phyloP scores from a whole-genome alignment of 2,329 filamentous ascomycete genomes.

The Diplocarpon rosae region DNA sequence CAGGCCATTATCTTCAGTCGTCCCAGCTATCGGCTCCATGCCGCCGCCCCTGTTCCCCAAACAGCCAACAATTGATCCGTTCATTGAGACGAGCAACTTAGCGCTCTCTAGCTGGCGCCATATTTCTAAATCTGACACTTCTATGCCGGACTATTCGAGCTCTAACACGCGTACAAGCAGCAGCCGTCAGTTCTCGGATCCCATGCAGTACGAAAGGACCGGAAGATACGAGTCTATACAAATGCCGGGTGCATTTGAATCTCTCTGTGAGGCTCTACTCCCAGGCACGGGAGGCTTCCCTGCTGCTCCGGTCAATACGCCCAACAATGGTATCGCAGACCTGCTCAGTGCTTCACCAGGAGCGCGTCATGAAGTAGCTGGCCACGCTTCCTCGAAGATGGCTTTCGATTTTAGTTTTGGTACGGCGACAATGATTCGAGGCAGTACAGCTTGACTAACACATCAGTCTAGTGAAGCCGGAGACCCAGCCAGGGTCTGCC shows the following conservation, averaged over 20 bases:
- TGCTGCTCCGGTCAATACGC: slow-evolving; percentile 20
- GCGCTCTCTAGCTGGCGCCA: slow-evolving; percentile 24
- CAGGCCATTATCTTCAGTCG: slow-evolving; percentile 11
- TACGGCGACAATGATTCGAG: background rate
- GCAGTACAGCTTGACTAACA: background rate
- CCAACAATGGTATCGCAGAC: slow-evolving; percentile 12
- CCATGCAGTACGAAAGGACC: slow-evolving; percentile 17
- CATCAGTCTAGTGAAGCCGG: background rate
- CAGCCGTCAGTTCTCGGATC: slow-evolving; percentile 26
- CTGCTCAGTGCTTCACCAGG: background rate
- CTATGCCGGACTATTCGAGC: slow-evolving; percentile 36
- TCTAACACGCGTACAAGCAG: slow-evolving; percentile 25
- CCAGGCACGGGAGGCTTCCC: slow-evolving; percentile 2
- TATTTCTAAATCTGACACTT: slow-evolving; percentile 31
- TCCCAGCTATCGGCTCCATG: slow-evolving; percentile 25
- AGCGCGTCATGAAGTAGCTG: background rate
- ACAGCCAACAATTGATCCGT: slow-evolving; percentile 30
- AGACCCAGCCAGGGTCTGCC: background rate
- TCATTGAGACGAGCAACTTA: slow-evolving; percentile 26
- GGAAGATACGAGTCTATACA: slow-evolving; percentile 16
- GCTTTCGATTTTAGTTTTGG: background rate
- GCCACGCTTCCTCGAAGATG: slow-evolving; percentile 4
- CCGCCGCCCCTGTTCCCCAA: slow-evolving; percentile 20
- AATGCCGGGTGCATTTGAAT: slow-evolving; percentile 21
- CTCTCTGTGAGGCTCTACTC: slow-evolving; percentile 24